These are phyloP conservation scores for Parafenestella ontariensis DNA, from an alignment of 2,329 filamentous ascomycete species.

Conservation along the genomic window DNA sequence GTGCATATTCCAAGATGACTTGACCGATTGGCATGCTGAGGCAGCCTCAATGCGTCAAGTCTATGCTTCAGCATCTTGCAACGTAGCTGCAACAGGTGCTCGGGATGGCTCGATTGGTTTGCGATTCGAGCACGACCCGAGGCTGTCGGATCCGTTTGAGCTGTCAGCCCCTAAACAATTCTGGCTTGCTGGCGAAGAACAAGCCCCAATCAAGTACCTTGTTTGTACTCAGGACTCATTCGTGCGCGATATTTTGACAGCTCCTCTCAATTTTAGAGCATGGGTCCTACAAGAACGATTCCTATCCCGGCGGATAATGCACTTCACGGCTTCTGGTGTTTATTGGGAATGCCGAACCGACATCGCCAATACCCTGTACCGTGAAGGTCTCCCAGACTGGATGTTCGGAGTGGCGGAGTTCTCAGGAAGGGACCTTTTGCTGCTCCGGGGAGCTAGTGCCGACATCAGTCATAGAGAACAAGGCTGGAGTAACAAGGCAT, in stretches of 20 bases:
- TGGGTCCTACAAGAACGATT: conserved; percentile 23
- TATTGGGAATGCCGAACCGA: conserved; percentile 16
- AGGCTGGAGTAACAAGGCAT: background rate
- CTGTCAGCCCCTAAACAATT: background rate
- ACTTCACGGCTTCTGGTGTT: conserved; percentile 11
- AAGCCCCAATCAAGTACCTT: background rate
- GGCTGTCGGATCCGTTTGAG: background rate
- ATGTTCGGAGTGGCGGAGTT: background rate
- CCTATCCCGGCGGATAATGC: conserved; percentile 13
- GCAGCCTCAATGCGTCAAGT: conserved; percentile 5
- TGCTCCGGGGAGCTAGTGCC: background rate
- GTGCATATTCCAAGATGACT: conserved; percentile 14
- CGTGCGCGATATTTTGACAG: background rate
- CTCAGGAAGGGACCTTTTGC: background rate
- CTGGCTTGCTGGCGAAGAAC: background rate
- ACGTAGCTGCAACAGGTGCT: conserved; percentile 7
- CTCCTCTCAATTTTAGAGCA: conserved; percentile 2
- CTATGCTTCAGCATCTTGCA: conserved; percentile 1
- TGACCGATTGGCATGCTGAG: conserved; percentile 3
- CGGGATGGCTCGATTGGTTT: background rate
- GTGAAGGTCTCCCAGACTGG: background rate
- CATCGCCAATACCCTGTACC: background rate
- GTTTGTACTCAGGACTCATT: background rate
- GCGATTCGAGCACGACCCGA: background rate
- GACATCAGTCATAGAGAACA: background rate